Percentiles rank a stretch among this genome's conserved stretches.
Conservation (phyloP, 1,139 yeast genomes). For the Candida dubliniensis region DNA sequence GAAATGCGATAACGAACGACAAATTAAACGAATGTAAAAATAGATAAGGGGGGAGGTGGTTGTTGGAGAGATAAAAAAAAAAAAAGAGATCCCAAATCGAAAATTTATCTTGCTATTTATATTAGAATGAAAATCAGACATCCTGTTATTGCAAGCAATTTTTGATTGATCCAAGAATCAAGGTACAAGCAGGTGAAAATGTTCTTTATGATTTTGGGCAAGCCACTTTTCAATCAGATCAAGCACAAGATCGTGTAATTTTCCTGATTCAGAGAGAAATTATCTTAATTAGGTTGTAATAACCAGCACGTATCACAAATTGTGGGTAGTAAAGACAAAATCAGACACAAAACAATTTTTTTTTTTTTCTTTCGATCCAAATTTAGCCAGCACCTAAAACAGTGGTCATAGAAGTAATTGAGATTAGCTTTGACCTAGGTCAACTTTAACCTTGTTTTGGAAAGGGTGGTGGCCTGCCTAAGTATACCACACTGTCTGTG, state of each 20-base stretch:
- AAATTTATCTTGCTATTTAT: conserved; percentile 1
- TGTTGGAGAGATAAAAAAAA: not conserved
- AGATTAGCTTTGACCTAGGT: too few relatives aligned
- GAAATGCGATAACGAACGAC: not conserved
- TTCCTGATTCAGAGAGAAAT: conserved; percentile 5
- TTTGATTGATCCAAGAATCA: not conserved
- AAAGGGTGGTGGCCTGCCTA: too few relatives aligned
- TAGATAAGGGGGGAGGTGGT: not conserved
- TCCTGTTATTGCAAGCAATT: too few relatives aligned
- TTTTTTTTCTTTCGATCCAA: not conserved
- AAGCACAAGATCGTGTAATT: not conserved
- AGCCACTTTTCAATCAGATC: conserved; percentile 2
- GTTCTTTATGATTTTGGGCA: not conserved
- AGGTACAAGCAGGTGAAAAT: not conserved
- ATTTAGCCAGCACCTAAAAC: too few relatives aligned
- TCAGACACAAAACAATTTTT: not conserved
- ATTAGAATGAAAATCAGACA: not conserved
- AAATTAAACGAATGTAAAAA: not conserved
- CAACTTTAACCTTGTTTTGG: too few relatives aligned
- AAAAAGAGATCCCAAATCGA: not conserved
- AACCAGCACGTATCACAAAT: not conserved
- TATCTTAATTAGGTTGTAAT: conserved; percentile 1
- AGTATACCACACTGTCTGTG: too few relatives aligned
- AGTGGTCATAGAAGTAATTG: too few relatives aligned
- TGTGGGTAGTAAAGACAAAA: too few relatives aligned